A percentile compares a stretch with the other conserved stretches of the same genome.
phyloP scores from a whole-genome alignment of 169 alveolate genomes.

The Cryptosporidium sp. region DNA sequence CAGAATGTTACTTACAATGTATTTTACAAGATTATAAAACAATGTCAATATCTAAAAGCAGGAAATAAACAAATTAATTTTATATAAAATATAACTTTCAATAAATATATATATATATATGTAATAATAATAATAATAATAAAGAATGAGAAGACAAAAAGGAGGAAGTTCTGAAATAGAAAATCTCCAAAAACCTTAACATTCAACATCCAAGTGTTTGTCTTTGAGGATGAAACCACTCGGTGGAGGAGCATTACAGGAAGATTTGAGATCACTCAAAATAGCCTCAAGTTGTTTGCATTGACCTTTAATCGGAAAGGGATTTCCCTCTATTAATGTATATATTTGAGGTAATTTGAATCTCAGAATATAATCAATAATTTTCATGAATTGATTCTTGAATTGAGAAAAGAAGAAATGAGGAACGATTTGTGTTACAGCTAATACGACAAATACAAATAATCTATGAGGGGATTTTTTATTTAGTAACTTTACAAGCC shows the following conservation, averaged over 20 bases:
- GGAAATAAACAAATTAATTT: neutral
- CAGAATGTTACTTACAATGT: conserved; percentile 70
- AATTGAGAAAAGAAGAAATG: conserved; percentile 41
- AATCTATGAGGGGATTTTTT: conserved; percentile 22
- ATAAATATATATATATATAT: conserved; percentile 41
- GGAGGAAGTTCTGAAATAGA: neutral
- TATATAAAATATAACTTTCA: neutral
- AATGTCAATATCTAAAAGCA: conserved; percentile 6
- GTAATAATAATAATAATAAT: neutral
- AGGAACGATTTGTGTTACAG: conserved; percentile 32
- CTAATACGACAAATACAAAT: conserved; percentile 10
- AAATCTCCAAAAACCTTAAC: conserved; percentile 14
- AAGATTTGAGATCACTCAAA: conserved; percentile 31
- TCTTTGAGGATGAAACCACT: conserved; percentile 60
- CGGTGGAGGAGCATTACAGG: conserved; percentile 39
- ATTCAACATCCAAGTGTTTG: conserved; percentile 61
- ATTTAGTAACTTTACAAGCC: conserved; percentile 61
- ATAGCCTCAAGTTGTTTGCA: conserved; percentile 49
- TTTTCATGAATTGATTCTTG: conserved; percentile 33
- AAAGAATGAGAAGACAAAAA: neutral
- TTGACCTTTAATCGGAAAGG: conserved; percentile 61
- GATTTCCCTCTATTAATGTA: conserved; percentile 7
- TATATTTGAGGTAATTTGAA: conserved; percentile 39
- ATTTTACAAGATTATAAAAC: conserved; percentile 57
- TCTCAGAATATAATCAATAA: conserved; percentile 51